Evolutionary conservation across 2,329 filamentous ascomycete species (phyloP).

Genomic region (Intubia oerlemansii): DNA sequence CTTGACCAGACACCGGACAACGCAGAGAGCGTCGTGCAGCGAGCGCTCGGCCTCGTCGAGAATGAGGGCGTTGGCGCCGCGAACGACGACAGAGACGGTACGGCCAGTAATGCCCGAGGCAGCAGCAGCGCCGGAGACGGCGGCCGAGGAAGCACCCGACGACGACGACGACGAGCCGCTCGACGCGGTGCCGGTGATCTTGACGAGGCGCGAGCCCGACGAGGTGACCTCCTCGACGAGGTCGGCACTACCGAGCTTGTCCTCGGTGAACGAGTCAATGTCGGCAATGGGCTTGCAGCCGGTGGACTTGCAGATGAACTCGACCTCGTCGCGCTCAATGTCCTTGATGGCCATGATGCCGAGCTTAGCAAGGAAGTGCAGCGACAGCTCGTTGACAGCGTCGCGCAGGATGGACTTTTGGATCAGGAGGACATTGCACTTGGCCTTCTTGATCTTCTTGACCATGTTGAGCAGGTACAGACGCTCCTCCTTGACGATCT

Average conservation of each 20-base stretch:
- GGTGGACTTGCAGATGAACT: constrained; percentile 98
- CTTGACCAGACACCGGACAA: constrained; percentile 93
- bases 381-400: constrained; percentile 88
- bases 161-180: constrained; percentile 2
- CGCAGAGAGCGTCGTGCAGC: constrained; percentile 91
- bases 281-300: constrained; percentile 98
- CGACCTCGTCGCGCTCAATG: constrained; percentile 94
- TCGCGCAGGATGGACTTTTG: constrained; percentile 97
- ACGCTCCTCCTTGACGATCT: constrained; percentile 97
- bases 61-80: constrained; percentile 84
- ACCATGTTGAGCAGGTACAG: constrained; percentile 96
- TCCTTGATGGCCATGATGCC: constrained; percentile 94
- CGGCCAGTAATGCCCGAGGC: constrained; percentile 30
- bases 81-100: constrained; percentile 85
- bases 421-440: constrained; percentile 95
- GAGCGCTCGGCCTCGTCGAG: constrained; percentile 93
- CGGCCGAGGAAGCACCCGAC: constrained; percentile 1
- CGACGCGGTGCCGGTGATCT: constrained; percentile 51
- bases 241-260: constrained; percentile 88
- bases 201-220: constrained; percentile 78
- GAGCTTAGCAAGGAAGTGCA: constrained; percentile 94
- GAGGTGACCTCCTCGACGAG: constrained; percentile 81
- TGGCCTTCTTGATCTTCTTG: constrained; percentile 99
- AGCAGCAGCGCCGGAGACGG: neutral
- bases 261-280: constrained; percentile 94